A percentile compares a stretch with the other conserved stretches of the same genome.
Evolutionary conservation across 495 filamentous ascomycete genomes (phyloP).

Genomic region (Neurospora sublineolata): DNA sequence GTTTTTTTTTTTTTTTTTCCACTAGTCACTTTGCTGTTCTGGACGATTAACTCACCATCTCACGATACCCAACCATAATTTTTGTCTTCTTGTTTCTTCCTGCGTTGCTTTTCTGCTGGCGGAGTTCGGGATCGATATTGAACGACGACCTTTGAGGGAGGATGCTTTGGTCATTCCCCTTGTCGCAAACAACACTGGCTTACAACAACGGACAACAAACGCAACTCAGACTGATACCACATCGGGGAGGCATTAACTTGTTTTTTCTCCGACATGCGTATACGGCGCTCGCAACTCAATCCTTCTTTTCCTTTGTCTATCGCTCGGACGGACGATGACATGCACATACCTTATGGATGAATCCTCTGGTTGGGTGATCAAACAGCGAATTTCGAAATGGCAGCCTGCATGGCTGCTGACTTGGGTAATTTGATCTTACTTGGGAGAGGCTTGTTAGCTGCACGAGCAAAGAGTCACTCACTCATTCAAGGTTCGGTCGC

Average conservation of each 20-base stretch:
- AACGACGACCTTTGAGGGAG: background rate
- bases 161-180: background rate
- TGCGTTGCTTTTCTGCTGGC: background rate
- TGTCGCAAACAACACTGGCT: background rate
- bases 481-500: background rate
- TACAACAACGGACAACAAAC: background rate
- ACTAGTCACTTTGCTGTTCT: slow-evolving; percentile 1
- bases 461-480: background rate
- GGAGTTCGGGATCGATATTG: background rate
- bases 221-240: background rate
- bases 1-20: slow-evolving; percentile 7
- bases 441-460: background rate
- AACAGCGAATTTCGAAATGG: background rate
- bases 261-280: background rate
- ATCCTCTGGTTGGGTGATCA: background rate
- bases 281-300: background rate
- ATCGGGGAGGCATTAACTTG: background rate
- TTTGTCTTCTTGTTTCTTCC: background rate
- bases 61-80: slow-evolving; percentile 32
- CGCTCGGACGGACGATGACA: background rate
- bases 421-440: background rate
- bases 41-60: slow-evolving; percentile 29
- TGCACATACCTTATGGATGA: background rate
- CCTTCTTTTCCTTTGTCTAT: background rate
- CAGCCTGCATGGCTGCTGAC: background rate